phyloP scores from a whole-genome alignment of 176 grass and related monocot species.

The Hyparrhenia diplandra region DNA sequence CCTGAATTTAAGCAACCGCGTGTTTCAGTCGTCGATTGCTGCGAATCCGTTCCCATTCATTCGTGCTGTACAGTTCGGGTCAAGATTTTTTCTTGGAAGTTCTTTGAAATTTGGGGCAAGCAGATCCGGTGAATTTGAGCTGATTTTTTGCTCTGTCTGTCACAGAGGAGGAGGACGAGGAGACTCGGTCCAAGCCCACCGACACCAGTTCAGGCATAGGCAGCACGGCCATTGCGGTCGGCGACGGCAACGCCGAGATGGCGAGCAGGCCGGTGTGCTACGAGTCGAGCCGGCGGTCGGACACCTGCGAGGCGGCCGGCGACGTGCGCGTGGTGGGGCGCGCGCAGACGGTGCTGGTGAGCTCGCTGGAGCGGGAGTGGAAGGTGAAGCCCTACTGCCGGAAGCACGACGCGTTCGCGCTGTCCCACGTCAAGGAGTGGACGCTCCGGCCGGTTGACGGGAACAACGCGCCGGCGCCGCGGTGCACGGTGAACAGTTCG shows the following conservation, averaged over 20 bases:
- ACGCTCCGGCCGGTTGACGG: constrained; percentile 43
- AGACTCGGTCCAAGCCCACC: not conserved
- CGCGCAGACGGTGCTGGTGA: constrained; percentile 31
- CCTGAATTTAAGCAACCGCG: not conserved
- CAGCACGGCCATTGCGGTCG: not conserved
- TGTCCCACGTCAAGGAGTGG: constrained; percentile 56
- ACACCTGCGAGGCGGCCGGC: constrained; percentile 58
- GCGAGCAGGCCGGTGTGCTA: constrained; percentile 38
- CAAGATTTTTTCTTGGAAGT: not conserved
- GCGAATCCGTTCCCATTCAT: not conserved
- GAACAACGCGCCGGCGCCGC: too few relatives aligned
- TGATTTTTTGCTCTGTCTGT: not conserved
- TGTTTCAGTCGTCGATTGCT: not conserved
- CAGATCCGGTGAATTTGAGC: constrained; percentile 20
- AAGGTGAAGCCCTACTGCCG: constrained; percentile 57
- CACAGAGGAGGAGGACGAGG: constrained; percentile 30
- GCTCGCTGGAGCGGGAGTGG: constrained; percentile 35
- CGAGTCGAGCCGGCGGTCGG: constrained; percentile 54
- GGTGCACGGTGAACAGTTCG: constrained; percentile 48
- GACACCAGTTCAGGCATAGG: not conserved
- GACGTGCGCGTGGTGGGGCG: constrained; percentile 47
- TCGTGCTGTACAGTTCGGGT: not conserved
- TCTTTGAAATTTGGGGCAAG: not conserved
- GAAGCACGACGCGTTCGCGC: constrained; percentile 47
- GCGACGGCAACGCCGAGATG: not conserved